Base-by-base conservation (phyloP, 2,329 filamentous ascomycete species). In the Pseudopyricularia javanii region DNA sequence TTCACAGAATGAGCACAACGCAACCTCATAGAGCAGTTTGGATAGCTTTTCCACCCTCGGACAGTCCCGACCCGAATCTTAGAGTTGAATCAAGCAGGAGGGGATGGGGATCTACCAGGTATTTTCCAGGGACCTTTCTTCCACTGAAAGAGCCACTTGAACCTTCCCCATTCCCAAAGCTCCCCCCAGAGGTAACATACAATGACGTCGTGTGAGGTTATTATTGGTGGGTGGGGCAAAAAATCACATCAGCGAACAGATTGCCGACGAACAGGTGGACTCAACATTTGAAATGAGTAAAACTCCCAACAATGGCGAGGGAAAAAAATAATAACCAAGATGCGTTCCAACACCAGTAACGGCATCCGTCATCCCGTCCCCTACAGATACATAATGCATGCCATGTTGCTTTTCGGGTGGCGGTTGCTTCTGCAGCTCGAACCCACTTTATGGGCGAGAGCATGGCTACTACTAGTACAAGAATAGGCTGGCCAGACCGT, bases 151-250 rank as follows among this genome's bases (percentile, higher is more conserved):
- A 45, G 20, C 40, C 40, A 45, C 17, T 45, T 20, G 20, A 45
- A 24, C 20, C 24, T 45, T 45, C 40, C 40, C 5, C 40, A 45
- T 24, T 45, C 24, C 24, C 40, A 45, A 14, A 45, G 40, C 40
- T 45, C 40, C 24, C 40, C 40, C 17, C 17, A 24, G 20, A 45
- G 20, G 40, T 28, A 45, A 45, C 40, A 45, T 30, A 14, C 37
- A 40, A 51, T 51, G 50, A 51, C 50, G 50, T 51, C 50, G 50
- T 43, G 35, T n/a, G 37, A 40, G 24, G 26, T 17, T 45, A 28
- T 30, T 30, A 33, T 51, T 43, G 35, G 50, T 45, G n/a, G 50
- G 50, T 51, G 50, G 50, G 50, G 50, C 28, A 15, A 45, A 28
- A 30, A 33, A 30, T 5, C 9, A 30, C 28, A 30, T 40, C 50